These are phyloP conservation scores for Aethionema arabicum DNA, from an alignment of 345 rosid species.

Conservation along the genomic window DNA sequence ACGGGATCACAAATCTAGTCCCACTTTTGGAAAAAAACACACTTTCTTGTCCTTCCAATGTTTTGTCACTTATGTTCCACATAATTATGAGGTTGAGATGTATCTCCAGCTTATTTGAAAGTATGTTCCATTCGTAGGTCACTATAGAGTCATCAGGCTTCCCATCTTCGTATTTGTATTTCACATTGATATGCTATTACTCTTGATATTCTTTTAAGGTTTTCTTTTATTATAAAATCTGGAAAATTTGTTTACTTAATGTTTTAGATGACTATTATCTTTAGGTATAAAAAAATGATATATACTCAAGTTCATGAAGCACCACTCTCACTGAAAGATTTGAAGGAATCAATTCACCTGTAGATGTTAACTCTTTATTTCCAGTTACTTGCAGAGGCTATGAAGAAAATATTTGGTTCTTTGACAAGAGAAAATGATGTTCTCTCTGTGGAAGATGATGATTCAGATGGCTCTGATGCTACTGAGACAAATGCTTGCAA, in stretches of 20 bases:
- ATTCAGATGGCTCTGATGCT: conserved; percentile 47
- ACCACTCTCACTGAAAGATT: not conserved
- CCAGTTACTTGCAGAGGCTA: conserved; percentile 99
- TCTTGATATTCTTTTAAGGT: conserved; percentile 4
- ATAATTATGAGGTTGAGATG: conserved; percentile 7
- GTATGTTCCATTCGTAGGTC: conserved; percentile 10
- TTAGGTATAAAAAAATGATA: not conserved
- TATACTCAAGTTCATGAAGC: not conserved
- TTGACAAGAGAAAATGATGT: conserved; percentile 54
- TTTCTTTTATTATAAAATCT: conserved; percentile 3
- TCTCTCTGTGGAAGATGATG: conserved; percentile 69
- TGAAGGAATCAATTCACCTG: conserved; percentile 6
- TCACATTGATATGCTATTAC: conserved; percentile 10
- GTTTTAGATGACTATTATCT: conserved; percentile 10
- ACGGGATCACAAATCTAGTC: conserved; percentile 3
- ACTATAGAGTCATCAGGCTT: conserved; percentile 14
- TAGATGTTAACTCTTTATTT: conserved; percentile 39
- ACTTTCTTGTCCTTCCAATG: conserved; percentile 18
- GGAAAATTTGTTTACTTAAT: conserved; percentile 13
- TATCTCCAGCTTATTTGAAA: conserved; percentile 16
- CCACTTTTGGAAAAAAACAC: not conserved
- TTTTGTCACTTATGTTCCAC: conserved; percentile 5
- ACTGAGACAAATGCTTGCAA: conserved; percentile 52
- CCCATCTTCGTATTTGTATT: not conserved
- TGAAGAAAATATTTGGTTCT: conserved; percentile 63